Percentiles rank a stretch among this genome's conserved stretches.
Evolutionary conservation across 2,329 filamentous ascomycete genomes (phyloP).

Genomic region (Sarocladiaceae sp.): DNA sequence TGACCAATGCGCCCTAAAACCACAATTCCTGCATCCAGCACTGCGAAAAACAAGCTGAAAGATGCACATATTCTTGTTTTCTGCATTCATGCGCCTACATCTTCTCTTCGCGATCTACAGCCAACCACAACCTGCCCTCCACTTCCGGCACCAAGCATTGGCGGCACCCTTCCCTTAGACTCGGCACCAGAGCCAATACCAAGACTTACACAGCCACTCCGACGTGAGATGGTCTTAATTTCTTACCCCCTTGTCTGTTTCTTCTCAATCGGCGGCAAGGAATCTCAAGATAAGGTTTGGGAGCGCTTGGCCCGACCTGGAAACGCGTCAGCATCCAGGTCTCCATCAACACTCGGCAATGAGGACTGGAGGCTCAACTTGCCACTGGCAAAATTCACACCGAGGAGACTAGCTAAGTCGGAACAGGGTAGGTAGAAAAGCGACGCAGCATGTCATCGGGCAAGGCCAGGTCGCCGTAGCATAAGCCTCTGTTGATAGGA

Average conservation of each 20-base stretch:
- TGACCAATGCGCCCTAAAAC: background rate
- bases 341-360: no score
- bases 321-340: background rate
- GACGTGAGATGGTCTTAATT: background rate
- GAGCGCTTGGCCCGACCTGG: background rate
- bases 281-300: background rate
- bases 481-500: no score
- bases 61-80: background rate
- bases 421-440: no score
- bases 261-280: background rate
- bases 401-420: no score
- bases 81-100: background rate
- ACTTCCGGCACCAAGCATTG: background rate
- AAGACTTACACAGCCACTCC: constrained; percentile 9
- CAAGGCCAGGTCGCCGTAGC: no score
- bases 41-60: background rate
- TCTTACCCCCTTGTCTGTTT: background rate
- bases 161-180: no score
- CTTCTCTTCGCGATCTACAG: no score
- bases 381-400: no score
- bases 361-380: no score
- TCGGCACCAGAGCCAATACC: background rate
- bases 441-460: no score
- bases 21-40: background rate
- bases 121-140: no score